phyloP scores from a whole-genome alignment of 2,329 filamentous ascomycete species.

The Phialophora expanda region DNA sequence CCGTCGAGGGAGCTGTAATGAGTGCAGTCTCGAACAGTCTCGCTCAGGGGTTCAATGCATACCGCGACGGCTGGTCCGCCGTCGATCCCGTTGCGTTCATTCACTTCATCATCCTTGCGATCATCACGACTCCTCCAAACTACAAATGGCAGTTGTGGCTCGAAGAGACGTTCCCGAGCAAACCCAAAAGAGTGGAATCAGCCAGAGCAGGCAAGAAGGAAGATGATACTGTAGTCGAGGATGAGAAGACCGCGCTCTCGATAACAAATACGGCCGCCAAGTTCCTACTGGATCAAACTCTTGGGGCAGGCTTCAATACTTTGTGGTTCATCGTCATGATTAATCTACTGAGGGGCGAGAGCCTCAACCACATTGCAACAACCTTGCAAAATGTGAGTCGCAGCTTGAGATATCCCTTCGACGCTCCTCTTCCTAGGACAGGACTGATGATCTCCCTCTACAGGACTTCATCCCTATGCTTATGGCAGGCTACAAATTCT shows the following conservation, averaged over 20 bases:
- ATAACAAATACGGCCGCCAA: conserved; percentile 41
- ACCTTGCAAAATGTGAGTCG: conserved; percentile 45
- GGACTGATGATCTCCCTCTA: conserved; percentile 1
- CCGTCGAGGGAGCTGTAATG: conserved; percentile 69
- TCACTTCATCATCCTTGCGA: conserved; percentile 76
- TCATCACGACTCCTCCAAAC: conserved; percentile 79
- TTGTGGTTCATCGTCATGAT: conserved; percentile 63
- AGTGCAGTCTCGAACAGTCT: conserved; percentile 72
- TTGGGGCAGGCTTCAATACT: conserved; percentile 64
- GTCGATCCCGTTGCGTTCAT: conserved; percentile 58
- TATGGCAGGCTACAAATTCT: conserved; percentile 47
- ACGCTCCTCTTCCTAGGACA: background rate
- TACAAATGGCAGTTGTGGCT: conserved; percentile 83
- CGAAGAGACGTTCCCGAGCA: conserved; percentile 73
- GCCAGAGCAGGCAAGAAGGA: conserved; percentile 61
- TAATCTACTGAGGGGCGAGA: conserved; percentile 53
- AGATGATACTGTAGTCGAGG: conserved; percentile 40
- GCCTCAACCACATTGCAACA: conserved; percentile 41
- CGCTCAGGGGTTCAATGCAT: conserved; percentile 71
- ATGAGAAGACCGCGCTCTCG: conserved; percentile 33
- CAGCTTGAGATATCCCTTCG: background rate
- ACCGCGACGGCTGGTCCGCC: conserved; percentile 45
- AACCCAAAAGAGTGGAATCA: conserved; percentile 15
- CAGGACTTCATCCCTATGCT: conserved; percentile 42
- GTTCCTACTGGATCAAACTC: conserved; percentile 60